These are phyloP conservation scores for Penicillium roqueforti DNA, from an alignment of 495 filamentous ascomycete genomes.

Conservation along the genomic window DNA sequence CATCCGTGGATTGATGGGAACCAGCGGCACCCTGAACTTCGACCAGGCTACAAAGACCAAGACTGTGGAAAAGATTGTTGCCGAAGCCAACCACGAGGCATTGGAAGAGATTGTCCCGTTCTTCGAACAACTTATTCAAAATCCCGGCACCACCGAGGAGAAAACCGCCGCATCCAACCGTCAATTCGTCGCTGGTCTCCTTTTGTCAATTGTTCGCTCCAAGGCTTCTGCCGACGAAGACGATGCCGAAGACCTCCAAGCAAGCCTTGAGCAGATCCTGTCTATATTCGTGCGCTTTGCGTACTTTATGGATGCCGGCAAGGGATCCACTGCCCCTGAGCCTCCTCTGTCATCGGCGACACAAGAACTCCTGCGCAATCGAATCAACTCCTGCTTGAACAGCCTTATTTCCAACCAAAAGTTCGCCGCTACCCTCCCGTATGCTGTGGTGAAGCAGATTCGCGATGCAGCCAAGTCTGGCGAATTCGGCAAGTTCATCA, in stretches of 20 bases:
- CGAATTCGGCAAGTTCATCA: slow-evolving; percentile 47
- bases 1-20: slow-evolving; percentile 61
- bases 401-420: slow-evolving; percentile 63
- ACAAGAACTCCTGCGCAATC: slow-evolving; percentile 64
- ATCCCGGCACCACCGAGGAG: slow-evolving; percentile 38
- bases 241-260: slow-evolving; percentile 28
- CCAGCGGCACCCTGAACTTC: slow-evolving; percentile 70
- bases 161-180: slow-evolving; percentile 44
- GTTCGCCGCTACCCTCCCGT: slow-evolving; percentile 47
- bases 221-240: slow-evolving; percentile 33
- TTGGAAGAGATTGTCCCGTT: slow-evolving; percentile 39
- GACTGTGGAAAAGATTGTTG: slow-evolving; percentile 72
- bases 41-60: slow-evolving; percentile 86
- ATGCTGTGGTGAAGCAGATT: slow-evolving; percentile 50
- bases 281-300: slow-evolving; percentile 42
- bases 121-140: slow-evolving; percentile 38
- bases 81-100: slow-evolving; percentile 51
- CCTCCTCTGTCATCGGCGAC: slow-evolving; percentile 54
- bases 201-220: slow-evolving; percentile 43
- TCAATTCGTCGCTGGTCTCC: slow-evolving; percentile 45
- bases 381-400: slow-evolving; percentile 63
- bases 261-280: slow-evolving; percentile 38
- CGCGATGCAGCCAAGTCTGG: slow-evolving; percentile 40
- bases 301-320: slow-evolving; percentile 34
- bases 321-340: slow-evolving; percentile 25